Percentiles rank a stretch among this genome's conserved stretches.
Conservation (phyloP, 192 early-diverging fungal species). For the Mortierella hygrophila region DNA sequence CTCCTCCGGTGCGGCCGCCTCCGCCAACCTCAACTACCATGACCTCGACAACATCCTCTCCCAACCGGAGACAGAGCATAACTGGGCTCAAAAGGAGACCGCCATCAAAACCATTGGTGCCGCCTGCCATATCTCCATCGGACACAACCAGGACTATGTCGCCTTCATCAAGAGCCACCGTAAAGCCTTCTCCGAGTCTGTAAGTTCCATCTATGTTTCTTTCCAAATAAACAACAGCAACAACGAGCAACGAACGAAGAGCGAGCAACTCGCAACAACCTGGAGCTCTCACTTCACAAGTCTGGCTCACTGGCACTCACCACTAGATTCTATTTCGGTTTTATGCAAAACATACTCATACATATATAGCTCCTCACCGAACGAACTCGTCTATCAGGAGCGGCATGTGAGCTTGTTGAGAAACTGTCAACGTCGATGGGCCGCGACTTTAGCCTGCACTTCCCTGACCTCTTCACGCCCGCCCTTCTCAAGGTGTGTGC, state of each 20-base stretch:
- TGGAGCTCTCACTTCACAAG: neutral
- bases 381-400: conserved; percentile 79
- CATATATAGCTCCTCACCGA: conserved; percentile 75
- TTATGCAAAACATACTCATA: conserved; percentile 11
- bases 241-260: neutral
- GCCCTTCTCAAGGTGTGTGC: conserved; percentile 73
- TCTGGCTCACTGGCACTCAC: neutral
- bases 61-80: conserved; percentile 54
- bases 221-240: neutral
- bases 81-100: conserved; percentile 50
- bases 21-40: conserved; percentile 44
- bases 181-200: conserved; percentile 42
- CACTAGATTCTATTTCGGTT: conserved; percentile 6
- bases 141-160: conserved; percentile 42
- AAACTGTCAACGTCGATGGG: conserved; percentile 71
- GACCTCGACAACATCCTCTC: conserved; percentile 48
- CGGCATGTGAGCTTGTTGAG: conserved; percentile 75
- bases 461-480: conserved; percentile 73
- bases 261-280: neutral
- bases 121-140: conserved; percentile 41
- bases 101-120: conserved; percentile 39
- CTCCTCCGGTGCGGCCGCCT: neutral
- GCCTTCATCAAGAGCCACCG: conserved; percentile 50
- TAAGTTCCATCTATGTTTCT: neutral
- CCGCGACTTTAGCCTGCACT: conserved; percentile 67